Evolutionary conservation across 2,329 filamentous ascomycete species (phyloP).

Genomic region (Aaosphaeria pasadenensis): DNA sequence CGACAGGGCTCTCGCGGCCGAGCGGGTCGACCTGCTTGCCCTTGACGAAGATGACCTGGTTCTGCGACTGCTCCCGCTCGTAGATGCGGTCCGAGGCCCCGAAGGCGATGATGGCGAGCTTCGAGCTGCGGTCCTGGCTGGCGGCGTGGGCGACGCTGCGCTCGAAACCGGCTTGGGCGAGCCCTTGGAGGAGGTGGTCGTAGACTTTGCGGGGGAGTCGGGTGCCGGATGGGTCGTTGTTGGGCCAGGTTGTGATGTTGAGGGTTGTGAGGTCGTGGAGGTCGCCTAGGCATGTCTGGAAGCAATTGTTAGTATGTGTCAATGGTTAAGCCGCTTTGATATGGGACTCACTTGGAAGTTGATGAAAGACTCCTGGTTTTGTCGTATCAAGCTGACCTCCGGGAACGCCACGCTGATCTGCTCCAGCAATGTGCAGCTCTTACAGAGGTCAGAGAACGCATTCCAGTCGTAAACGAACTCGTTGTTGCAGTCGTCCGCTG

Average conservation of each 20-base stretch:
- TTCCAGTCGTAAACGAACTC: constrained; percentile 44
- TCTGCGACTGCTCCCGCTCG: constrained; percentile 45
- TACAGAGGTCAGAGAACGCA: constrained; percentile 47
- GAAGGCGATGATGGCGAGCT: constrained; percentile 46
- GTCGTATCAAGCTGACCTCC: constrained; percentile 41
- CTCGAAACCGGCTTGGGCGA: constrained; percentile 39
- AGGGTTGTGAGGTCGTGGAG: constrained; percentile 44
- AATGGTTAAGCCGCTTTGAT: background rate
- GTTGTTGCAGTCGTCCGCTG: constrained; percentile 37
- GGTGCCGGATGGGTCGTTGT: constrained; percentile 38
- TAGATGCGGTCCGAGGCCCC: constrained; percentile 47
- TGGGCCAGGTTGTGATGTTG: constrained; percentile 50
- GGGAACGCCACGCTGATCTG: constrained; percentile 50
- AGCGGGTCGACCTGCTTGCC: constrained; percentile 42
- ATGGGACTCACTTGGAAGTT: constrained; percentile 37
- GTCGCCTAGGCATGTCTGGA: constrained; percentile 34
- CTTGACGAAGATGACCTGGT: constrained; percentile 47
- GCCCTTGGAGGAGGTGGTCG: constrained; percentile 42
- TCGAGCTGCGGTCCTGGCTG: constrained; percentile 27
- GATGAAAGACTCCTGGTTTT: constrained; percentile 41
- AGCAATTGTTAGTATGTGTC: background rate
- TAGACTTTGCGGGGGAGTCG: constrained; percentile 44
- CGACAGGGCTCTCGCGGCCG: constrained; percentile 38
- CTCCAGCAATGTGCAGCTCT: constrained; percentile 41
- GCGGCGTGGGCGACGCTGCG: constrained; percentile 22